Evolutionary conservation across 163 green algal genomes (phyloP), one percentile per base, ranked within the genome.

Genomic region (Scenedesmus sp.): DNA sequence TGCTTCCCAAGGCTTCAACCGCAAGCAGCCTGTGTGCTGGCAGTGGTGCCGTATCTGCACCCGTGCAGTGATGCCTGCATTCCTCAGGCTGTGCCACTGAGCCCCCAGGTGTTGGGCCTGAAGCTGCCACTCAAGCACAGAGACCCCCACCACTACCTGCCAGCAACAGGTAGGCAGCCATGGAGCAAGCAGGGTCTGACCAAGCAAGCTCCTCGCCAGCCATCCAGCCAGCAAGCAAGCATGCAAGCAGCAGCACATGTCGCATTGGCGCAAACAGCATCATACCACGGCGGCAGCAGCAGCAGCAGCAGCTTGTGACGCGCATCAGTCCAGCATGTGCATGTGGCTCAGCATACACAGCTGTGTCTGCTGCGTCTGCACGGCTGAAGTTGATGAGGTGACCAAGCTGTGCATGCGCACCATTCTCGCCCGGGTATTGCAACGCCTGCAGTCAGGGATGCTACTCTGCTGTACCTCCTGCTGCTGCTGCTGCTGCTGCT

Each of bases 71-170:
- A n/a, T n/a, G n/a, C n/a, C n/a, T n/a, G n/a, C 10, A 53, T 6
- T 53, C 46, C 72, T 81, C 15, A 49, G 26, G n/a, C 49, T 43
- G 44, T 90, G 89, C 83, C 90, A 37, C 46, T 73, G 51, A 44
- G 53, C 70, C 40, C 83, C 16, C 90, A 91, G 72, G 82, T 95
- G 65, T 90, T 97, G 18, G 83, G 91, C 5, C 42, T 97, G 20
- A 90, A 92, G 43, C 59, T 97, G 13, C 93, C 94, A 40, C 70
- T 94, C n/a, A 87, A 93, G 6, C 89, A 92, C 26, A 87, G 94
- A 0, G 93, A 96, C 81, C 95, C 95, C 0, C 95, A 97, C 85
- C 96, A 96, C 87, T 97, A 96, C 59, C 87, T 97, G 33, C 95
- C 95, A 10, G 96, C 95, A 22, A 95, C 90, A 65, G 93, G 85